A percentile compares a stretch with the other conserved stretches of the same genome.
Conservation (phyloP, 768 basidiomycete species). For the Amanita rimosa region DNA sequence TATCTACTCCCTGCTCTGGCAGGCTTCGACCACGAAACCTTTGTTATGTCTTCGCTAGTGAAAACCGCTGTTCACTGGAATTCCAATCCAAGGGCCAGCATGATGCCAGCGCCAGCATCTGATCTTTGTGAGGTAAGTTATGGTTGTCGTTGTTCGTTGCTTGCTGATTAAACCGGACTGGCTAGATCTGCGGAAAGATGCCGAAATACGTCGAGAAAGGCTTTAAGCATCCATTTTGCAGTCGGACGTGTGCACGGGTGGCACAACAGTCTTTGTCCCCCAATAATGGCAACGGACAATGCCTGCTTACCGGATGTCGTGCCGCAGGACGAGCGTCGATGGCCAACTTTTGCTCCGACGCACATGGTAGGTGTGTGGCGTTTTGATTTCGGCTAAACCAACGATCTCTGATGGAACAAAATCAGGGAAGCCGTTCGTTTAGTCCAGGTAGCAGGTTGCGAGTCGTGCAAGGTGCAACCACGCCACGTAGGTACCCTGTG, state of each 20-base stretch:
- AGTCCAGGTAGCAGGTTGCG: slow-evolving; percentile 38
- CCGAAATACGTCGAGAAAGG: slow-evolving; percentile 57
- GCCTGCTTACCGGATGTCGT: slow-evolving; percentile 40
- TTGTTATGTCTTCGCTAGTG: slow-evolving; percentile 29
- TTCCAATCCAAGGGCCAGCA: slow-evolving; percentile 15
- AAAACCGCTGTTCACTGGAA: slow-evolving; percentile 31
- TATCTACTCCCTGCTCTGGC: slow-evolving; percentile 11
- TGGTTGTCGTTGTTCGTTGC: neutral
- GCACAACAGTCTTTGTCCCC: slow-evolving; percentile 26
- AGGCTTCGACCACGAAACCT: slow-evolving; percentile 14
- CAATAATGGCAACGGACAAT: slow-evolving; percentile 17
- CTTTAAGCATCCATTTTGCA: slow-evolving; percentile 45
- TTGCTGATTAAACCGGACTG: slow-evolving; percentile 8
- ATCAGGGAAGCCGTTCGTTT: slow-evolving; percentile 40
- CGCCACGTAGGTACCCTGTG: slow-evolving; percentile 35
- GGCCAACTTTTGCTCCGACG: slow-evolving; percentile 46
- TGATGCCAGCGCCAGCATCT: slow-evolving; percentile 15
- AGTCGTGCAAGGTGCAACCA: slow-evolving; percentile 35
- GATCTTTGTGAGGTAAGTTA: slow-evolving; percentile 36
- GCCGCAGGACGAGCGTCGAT: slow-evolving; percentile 37
- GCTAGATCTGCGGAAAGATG: slow-evolving; percentile 45
- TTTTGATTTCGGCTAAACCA: neutral
- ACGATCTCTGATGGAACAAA: slow-evolving; percentile 3
- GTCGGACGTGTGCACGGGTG: slow-evolving; percentile 47
- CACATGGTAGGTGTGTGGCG: slow-evolving; percentile 40